Evolutionary conservation across 768 basidiomycete genomes (phyloP).

Genomic region (Termitomyces titanicus): DNA sequence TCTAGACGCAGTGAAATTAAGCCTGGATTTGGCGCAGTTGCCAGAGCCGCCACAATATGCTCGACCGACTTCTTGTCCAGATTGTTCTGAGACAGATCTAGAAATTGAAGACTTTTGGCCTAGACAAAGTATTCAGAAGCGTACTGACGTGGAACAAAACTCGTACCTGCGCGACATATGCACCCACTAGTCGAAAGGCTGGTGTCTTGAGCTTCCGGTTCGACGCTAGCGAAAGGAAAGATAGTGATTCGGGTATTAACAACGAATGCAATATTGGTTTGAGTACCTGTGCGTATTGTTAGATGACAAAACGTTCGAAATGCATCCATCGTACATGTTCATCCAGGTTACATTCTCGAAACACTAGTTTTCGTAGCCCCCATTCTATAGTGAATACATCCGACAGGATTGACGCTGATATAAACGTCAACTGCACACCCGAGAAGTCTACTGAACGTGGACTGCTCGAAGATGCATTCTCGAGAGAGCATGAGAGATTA

Average conservation of each 20-base stretch:
- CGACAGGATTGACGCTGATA: constrained; percentile 75
- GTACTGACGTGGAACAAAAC: background rate
- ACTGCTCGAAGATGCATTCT: constrained; percentile 50
- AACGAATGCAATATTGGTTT: constrained; percentile 91
- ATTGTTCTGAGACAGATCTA: constrained; percentile 84
- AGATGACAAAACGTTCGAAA: background rate
- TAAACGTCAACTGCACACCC: constrained; percentile 66
- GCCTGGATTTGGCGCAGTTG: constrained; percentile 47
- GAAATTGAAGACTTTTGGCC: constrained; percentile 77
- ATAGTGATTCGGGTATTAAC: constrained; percentile 76
- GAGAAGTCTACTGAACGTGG: constrained; percentile 81
- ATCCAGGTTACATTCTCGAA: constrained; percentile 86
- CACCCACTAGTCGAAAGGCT: constrained; percentile 77
- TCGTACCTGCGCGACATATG: constrained; percentile 71
- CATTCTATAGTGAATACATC: constrained; percentile 93
- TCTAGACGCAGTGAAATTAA: constrained; percentile 84
- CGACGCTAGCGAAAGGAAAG: constrained; percentile 81
- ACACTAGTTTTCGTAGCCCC: constrained; percentile 81
- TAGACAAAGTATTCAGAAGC: constrained; percentile 22
- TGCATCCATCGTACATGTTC: constrained; percentile 51
- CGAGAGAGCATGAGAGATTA: background rate
- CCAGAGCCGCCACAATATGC: constrained; percentile 69
- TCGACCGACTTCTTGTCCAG: constrained; percentile 86
- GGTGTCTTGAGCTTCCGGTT: constrained; percentile 76
- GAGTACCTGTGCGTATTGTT: constrained; percentile 46